Conservation (phyloP, 768 basidiomycete species). For the Gloeopeniophorella convolvens region DNA sequence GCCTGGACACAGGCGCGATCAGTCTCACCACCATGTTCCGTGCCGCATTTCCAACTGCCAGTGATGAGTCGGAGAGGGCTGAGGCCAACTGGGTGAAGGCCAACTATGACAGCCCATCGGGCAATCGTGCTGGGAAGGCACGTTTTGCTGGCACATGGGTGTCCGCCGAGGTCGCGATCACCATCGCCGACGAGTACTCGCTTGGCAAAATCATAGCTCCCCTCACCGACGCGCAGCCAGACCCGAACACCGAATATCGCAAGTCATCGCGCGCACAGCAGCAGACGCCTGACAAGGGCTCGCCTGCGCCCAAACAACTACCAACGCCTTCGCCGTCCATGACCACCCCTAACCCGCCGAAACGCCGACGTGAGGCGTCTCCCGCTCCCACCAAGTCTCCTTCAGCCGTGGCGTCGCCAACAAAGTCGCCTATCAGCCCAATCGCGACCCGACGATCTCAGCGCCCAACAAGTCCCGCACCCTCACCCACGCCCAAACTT, state of each 20-base stretch:
- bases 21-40: slow-evolving; percentile 95
- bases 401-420: slow-evolving; percentile 24
- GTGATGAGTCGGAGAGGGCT: slow-evolving; percentile 66
- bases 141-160: slow-evolving; percentile 92
- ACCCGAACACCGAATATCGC: slow-evolving; percentile 72
- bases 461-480: slow-evolving; percentile 37
- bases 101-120: slow-evolving; percentile 64
- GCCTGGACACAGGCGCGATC: slow-evolving; percentile 90
- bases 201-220: slow-evolving; percentile 54
- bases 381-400: slow-evolving; percentile 45
- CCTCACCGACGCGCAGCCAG: slow-evolving; percentile 68
- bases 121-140: slow-evolving; percentile 54
- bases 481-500: slow-evolving; percentile 33
- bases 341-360: slow-evolving; percentile 27
- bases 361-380: slow-evolving; percentile 55
- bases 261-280: slow-evolving; percentile 47
- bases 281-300: slow-evolving; percentile 22
- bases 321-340: slow-evolving; percentile 33
- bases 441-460: slow-evolving; percentile 36
- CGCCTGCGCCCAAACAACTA: slow-evolving; percentile 23
- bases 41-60: slow-evolving; percentile 82
- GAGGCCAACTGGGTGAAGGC: slow-evolving; percentile 84
- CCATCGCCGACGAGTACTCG: slow-evolving; percentile 61
- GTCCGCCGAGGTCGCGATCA: slow-evolving; percentile 52
- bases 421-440: slow-evolving; percentile 13